A percentile compares a stretch with the other conserved stretches of the same genome.
These are phyloP conservation scores for Apophysomyces ossiformis DNA, from an alignment of 371 early-diverging fungal species.

Conservation along the genomic window DNA sequence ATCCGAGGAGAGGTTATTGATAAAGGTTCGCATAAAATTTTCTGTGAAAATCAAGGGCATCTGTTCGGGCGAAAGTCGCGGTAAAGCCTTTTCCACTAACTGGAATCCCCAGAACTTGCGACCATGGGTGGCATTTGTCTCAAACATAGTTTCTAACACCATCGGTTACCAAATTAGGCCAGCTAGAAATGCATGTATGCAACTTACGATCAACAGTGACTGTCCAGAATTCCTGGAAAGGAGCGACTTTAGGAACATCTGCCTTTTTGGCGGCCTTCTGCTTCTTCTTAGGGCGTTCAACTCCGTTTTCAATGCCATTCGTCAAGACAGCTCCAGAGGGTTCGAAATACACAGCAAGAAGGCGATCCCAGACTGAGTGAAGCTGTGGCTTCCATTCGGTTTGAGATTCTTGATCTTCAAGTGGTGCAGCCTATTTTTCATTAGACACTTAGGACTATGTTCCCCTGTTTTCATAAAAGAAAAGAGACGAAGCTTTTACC, in stretches of 20 bases:
- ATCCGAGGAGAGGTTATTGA: slow-evolving; percentile 78
- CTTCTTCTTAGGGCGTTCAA: slow-evolving; percentile 27
- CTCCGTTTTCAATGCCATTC: slow-evolving; percentile 25
- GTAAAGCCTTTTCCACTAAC: slow-evolving; percentile 73
- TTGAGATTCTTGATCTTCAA: slow-evolving; percentile 54
- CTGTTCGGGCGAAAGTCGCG: slow-evolving; percentile 62
- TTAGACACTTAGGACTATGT: background rate
- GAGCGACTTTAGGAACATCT: slow-evolving; percentile 33
- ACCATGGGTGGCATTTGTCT: slow-evolving; percentile 73
- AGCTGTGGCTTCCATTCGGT: slow-evolving; percentile 77
- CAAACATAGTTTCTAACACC: slow-evolving; percentile 70
- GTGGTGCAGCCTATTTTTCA: slow-evolving; percentile 14
- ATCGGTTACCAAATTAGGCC: background rate
- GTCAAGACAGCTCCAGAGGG: background rate
- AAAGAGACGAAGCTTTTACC: slow-evolving; percentile 25
- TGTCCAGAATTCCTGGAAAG: slow-evolving; percentile 85
- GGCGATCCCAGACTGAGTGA: slow-evolving; percentile 81
- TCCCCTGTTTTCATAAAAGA: background rate
- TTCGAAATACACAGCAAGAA: slow-evolving; percentile 62
- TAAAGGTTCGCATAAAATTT: slow-evolving; percentile 82
- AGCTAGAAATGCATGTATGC: background rate
- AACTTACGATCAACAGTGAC: slow-evolving; percentile 72
- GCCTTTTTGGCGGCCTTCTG: slow-evolving; percentile 23
- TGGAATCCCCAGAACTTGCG: slow-evolving; percentile 90
- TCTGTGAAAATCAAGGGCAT: slow-evolving; percentile 80